phyloP scores from a whole-genome alignment of 768 basidiomycete genomes.

The Suillus weaverae region DNA sequence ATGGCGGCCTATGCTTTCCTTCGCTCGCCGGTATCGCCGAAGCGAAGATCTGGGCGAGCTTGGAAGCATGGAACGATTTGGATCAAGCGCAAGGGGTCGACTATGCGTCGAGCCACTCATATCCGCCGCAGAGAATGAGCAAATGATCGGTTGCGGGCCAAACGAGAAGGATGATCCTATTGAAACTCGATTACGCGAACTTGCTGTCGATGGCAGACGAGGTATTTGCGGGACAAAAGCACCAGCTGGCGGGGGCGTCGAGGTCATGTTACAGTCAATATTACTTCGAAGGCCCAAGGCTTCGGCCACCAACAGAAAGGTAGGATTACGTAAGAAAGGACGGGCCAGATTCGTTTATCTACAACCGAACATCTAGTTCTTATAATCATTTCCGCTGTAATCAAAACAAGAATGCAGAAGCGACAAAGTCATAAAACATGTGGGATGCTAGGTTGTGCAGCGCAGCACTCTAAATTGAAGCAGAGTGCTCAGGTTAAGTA shows the following conservation, averaged over 20 bases:
- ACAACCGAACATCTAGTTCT: too few relatives aligned
- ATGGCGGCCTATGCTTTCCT: conserved; percentile 57
- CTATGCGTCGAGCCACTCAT: conserved; percentile 57
- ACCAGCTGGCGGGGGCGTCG: conserved; percentile 51
- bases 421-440: neutral
- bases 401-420: neutral
- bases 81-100: conserved; percentile 66
- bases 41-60: conserved; percentile 75
- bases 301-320: neutral
- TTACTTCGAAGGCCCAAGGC: neutral
- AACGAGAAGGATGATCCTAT: conserved; percentile 84
- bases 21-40: conserved; percentile 52
- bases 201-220: conserved; percentile 52
- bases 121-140: conserved; percentile 68
- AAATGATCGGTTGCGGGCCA: conserved; percentile 73
- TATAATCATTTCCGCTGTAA: neutral
- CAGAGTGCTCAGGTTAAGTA: neutral
- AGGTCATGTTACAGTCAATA: conserved; percentile 25
- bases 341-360: too few relatives aligned
- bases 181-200: conserved; percentile 61
- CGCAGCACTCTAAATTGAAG: neutral
- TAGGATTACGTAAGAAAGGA: neutral
- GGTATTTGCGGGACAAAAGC: conserved; percentile 50
- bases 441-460: neutral
- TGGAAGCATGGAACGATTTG: conserved; percentile 75